Conservation (phyloP, 2,329 filamentous ascomycete genomes). For the Nigrograna mackinnonii region DNA sequence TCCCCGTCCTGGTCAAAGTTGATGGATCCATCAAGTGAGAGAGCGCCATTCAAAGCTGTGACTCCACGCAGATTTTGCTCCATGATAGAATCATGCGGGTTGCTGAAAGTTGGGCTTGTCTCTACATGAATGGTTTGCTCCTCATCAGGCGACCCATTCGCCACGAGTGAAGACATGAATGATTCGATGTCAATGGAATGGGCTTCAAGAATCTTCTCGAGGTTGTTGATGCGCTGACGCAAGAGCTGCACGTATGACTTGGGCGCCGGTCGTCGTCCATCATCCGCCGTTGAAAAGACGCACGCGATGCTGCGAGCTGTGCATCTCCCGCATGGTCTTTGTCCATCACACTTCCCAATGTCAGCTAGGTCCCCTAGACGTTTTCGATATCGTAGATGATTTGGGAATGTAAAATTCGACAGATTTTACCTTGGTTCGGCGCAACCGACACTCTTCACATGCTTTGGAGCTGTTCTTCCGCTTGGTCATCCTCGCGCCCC, state of each 20-base stretch:
- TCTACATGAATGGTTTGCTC: background rate
- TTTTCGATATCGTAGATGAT: background rate
- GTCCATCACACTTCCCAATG: background rate
- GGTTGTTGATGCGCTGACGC: background rate
- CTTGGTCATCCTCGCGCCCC: too few species aligned
- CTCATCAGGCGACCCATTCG: background rate
- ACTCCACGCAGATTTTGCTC: too few species aligned
- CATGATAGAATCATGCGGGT: too few species aligned
- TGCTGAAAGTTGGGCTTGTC: too few species aligned
- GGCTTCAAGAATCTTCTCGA: background rate
- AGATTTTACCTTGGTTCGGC: background rate
- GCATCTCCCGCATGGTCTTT: background rate
- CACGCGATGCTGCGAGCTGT: background rate
- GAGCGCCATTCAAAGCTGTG: background rate
- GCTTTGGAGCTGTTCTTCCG: too few species aligned
- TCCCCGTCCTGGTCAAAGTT: background rate
- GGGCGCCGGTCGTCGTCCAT: background rate
- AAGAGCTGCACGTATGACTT: background rate
- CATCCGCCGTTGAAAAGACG: background rate
- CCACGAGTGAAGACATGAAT: background rate
- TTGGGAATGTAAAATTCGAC: background rate
- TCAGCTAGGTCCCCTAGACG: background rate
- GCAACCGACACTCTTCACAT: background rate
- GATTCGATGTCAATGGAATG: background rate
- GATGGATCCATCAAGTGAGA: background rate